A percentile compares a stretch with the other conserved stretches of the same genome.
phyloP scores from a whole-genome alignment of 441 rosid genomes.

The Euphorbia corollata region DNA sequence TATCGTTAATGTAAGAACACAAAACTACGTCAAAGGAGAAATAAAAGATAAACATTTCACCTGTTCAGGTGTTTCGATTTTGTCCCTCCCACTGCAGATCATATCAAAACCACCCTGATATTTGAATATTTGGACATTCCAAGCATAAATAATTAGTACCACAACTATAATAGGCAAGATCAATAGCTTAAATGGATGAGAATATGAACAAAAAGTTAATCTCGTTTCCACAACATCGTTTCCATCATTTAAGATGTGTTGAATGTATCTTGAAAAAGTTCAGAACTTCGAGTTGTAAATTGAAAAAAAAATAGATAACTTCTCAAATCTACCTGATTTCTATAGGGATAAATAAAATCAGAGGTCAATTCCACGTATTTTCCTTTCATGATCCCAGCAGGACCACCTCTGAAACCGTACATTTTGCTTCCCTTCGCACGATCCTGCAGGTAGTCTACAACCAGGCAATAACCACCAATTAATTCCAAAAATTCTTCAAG shows the following conservation, averaged over 20 bases:
- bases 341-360: conserved; percentile 66
- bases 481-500: background rate
- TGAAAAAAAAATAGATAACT: background rate
- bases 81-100: conserved; percentile 99
- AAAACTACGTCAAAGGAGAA: background rate
- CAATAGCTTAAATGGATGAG: background rate
- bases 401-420: conserved; percentile 94
- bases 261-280: background rate
- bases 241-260: background rate
- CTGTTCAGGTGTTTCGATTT: conserved; percentile 98
- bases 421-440: conserved; percentile 65
- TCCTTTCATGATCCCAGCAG: conserved; percentile 98
- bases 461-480: conserved; percentile 1
- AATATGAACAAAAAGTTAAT: background rate
- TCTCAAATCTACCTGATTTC: conserved; percentile 62
- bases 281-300: background rate
- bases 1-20: background rate
- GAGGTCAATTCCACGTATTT: conserved; percentile 72
- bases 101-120: conserved; percentile 96
- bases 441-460: conserved; percentile 82
- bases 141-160: background rate
- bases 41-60: conserved; percentile 27
- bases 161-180: background rate
- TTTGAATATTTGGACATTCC: background rate
- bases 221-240: background rate